A percentile compares a stretch with the other conserved stretches of the same genome.
phyloP scores from a whole-genome alignment of 2,329 filamentous ascomycete genomes.

The Epichloe brachyelytri region DNA sequence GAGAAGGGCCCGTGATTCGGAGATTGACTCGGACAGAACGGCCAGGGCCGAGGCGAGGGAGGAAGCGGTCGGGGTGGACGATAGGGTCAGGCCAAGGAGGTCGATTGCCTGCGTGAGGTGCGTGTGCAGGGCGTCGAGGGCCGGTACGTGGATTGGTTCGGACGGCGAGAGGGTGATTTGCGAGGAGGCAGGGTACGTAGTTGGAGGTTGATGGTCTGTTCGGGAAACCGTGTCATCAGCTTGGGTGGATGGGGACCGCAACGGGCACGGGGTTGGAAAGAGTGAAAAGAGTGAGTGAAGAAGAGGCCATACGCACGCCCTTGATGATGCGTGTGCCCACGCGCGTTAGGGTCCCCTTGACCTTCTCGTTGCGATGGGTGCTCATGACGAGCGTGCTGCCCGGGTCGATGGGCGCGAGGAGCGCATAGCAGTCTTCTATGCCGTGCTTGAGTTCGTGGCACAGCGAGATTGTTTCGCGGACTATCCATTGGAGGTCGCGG shows the following conservation, averaged over 20 bases:
- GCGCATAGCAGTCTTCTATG: conserved; percentile 75
- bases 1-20: conserved; percentile 40
- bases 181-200: conserved; percentile 52
- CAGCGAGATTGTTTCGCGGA: conserved; percentile 33
- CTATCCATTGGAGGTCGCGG: conserved; percentile 43
- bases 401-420: conserved; percentile 72
- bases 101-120: conserved; percentile 74
- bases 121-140: conserved; percentile 60
- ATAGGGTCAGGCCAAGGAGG: conserved; percentile 60
- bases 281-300: neutral
- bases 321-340: conserved; percentile 86
- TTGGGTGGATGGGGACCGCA: too few relatives aligned
- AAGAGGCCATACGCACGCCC: conserved; percentile 46
- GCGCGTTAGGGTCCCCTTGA: conserved; percentile 87
- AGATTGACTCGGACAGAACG: conserved; percentile 40
- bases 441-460: conserved; percentile 45
- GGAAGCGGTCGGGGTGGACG: conserved; percentile 39
- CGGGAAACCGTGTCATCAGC: too few relatives aligned
- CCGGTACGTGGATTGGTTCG: conserved; percentile 46
- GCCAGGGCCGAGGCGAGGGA: conserved; percentile 44
- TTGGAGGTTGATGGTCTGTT: conserved; percentile 63
- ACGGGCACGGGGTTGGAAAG: neutral
- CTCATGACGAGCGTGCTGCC: conserved; percentile 84
- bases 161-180: conserved; percentile 36
- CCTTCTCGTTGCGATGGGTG: conserved; percentile 71